Evolutionary conservation across 352 stramenopile genomes (phyloP), one percentile per base, ranked within the genome.

Genomic region (Phytophthora chlamydospora): DNA sequence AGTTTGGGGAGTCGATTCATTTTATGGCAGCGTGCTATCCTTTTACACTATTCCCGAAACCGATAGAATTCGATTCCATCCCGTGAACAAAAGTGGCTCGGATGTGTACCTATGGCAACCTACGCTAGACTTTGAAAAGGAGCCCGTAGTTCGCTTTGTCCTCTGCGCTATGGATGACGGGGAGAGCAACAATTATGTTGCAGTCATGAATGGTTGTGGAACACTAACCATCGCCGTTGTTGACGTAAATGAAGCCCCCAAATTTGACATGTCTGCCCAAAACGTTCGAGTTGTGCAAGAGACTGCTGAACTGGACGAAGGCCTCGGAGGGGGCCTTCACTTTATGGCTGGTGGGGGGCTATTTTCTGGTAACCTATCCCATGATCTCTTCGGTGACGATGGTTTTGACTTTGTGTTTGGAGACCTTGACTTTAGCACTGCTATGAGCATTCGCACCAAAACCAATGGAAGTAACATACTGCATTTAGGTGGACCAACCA

Each of bases 121-220:
- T 11, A 13, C 17, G 4, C 43, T 89, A 12, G 73, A 86, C 43
- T 83, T 66, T 43, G 79, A 86, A 58, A 66, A 42, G 0, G 46
- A 74, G 36, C 48, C 74, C 1, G 27, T 43, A 2, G n/a, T 83
- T 10, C 55, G 13, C 2, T 78, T 78, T 32, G 42, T 67, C 6
- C 24, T 89, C 1, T 89, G 79, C 19, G 74, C 75, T n/a, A 75
- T 60, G 0, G 79, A 89, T 42, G 77, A 88, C 38, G 78, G 78
- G 24, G 75, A 43, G 6, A 57, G 41, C 44, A 83, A 84, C 31
- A 45, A 85, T 52, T 76, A 65, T 34, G 51, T 82, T 32, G 63
- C 69, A 6, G 63, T 63, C 17, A 88, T 88, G 78, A 76, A 58
- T n/a, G 68, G 67, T 7, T 88, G 78, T 21, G 75, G 66, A 17